Evolutionary conservation across 1,139 yeast genomes (phyloP), one percentile per base, ranked within the genome.

Genomic region (Yamadazyma aaseri): DNA sequence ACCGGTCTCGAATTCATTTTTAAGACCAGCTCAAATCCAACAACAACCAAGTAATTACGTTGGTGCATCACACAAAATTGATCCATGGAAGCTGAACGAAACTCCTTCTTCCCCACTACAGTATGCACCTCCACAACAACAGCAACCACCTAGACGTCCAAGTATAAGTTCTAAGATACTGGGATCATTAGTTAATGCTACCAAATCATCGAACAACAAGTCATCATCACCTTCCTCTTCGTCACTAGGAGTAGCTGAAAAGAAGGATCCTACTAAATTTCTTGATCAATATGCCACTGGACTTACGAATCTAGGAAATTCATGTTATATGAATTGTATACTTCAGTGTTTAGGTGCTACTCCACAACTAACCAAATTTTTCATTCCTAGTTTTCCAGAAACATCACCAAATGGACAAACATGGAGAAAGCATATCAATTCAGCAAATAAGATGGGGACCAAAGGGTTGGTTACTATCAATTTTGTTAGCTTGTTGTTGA

Each of bases 241-340:
- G 13, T 10, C 25, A 20, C 28, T 26, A 28, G 16, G 33, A 29
- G 16, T 22, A 3, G 16, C 6, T 6, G 17, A 25, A n/a, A 14
- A 25, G 5, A 14, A 17, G 1, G 48, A 44, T 35, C 51, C 60
- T 3, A 36, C 44, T 2, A 52, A 49, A 20, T 57, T 63, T 35
- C 50, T 65, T 9, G 61, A 60, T 29, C 60, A 57, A 33, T 65
- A 62, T 40, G 48, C 66, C 3, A 70, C 76, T 0, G 96, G 97
- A 0, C 65, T 92, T 22, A 73, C 73, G 32, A 92, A 92, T 52
- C 69, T 86, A 44, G 97, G 97, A 1, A 92, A 89, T 51, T 85
- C 96, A 0, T 92, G 98, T 58, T 92, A 92, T 56, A 83, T 92
- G 81, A 92, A 92, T 58, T 86, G 96, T 50, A 75, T 92, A 38